These are phyloP conservation scores for Leccinum griseonigrum DNA, from an alignment of 1,284 basidiomycete genomes.

Conservation along the genomic window DNA sequence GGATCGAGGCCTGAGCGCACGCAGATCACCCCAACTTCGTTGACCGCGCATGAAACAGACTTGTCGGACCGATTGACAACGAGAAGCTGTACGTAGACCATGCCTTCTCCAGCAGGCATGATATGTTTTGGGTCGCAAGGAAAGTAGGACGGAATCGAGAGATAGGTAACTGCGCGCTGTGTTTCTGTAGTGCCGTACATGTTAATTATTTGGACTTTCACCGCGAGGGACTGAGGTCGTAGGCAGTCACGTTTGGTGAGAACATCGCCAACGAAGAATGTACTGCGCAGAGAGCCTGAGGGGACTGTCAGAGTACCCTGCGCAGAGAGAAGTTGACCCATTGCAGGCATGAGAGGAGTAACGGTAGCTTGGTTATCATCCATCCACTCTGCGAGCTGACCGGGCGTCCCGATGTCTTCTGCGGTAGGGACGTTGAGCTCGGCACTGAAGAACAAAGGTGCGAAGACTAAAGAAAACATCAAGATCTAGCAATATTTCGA, in stretches of 20 bases:
- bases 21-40: slow-evolving; percentile 98
- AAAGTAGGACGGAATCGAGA: slow-evolving; percentile 90
- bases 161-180: slow-evolving; percentile 98
- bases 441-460: slow-evolving; percentile 96
- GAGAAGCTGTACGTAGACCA: slow-evolving; percentile 97
- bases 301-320: slow-evolving; percentile 92
- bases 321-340: slow-evolving; percentile 98
- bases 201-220: slow-evolving; percentile 95
- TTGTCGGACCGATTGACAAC: slow-evolving; percentile 95
- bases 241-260: slow-evolving; percentile 98
- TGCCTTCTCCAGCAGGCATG: slow-evolving; percentile 97
- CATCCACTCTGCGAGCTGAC: slow-evolving; percentile 99
- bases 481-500: slow-evolving; percentile 4
- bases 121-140: slow-evolving; percentile 93
- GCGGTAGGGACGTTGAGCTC: slow-evolving; percentile 95
- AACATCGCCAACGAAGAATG: slow-evolving; percentile 99
- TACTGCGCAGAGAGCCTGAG: slow-evolving; percentile 79
- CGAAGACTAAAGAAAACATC: slow-evolving; percentile 72
- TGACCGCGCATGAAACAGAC: slow-evolving; percentile 87
- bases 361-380: slow-evolving; percentile 86
- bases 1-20: slow-evolving; percentile 92
- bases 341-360: slow-evolving; percentile 98
- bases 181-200: slow-evolving; percentile 99
- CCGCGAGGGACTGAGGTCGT: slow-evolving; percentile 89
- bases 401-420: slow-evolving; percentile 97